Conservation (phyloP, 2,329 filamentous ascomycete species). For the Trichoderma endophyticum region DNA sequence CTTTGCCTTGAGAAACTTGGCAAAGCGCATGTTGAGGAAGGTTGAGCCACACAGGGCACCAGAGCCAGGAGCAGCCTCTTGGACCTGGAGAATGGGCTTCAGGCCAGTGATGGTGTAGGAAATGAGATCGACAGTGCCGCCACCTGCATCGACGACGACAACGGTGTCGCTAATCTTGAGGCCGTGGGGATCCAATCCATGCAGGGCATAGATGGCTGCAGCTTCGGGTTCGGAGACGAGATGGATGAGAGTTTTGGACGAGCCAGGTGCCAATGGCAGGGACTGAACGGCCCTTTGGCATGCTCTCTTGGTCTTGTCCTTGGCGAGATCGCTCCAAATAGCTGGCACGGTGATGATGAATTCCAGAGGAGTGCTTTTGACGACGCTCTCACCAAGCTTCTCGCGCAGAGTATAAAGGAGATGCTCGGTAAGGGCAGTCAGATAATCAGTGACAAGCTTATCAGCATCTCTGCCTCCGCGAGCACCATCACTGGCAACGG, state of each 20-base stretch:
- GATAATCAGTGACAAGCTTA: constrained; percentile 46
- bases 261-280: constrained; percentile 21
- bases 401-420: constrained; percentile 41
- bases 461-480: constrained; percentile 37
- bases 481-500: constrained; percentile 26
- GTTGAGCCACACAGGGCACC: constrained; percentile 47
- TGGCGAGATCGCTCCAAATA: constrained; percentile 54
- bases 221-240: constrained; percentile 50
- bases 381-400: constrained; percentile 41
- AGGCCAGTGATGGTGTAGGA: constrained; percentile 46
- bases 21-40: constrained; percentile 45
- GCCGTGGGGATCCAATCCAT: constrained; percentile 38
- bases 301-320: constrained; percentile 46
- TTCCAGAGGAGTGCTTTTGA: constrained; percentile 43
- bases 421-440: constrained; percentile 43
- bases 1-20: constrained; percentile 38
- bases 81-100: constrained; percentile 42
- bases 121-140: constrained; percentile 51
- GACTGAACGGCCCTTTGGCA: constrained; percentile 37
- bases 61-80: constrained; percentile 44
- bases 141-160: constrained; percentile 51
- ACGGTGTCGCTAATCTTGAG: constrained; percentile 44
- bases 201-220: constrained; percentile 46
- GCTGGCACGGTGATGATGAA: constrained; percentile 55
- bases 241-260: constrained; percentile 33